Base-by-base conservation (phyloP, 75 land plant genomes). In the Selaginella tamariscina region DNA sequence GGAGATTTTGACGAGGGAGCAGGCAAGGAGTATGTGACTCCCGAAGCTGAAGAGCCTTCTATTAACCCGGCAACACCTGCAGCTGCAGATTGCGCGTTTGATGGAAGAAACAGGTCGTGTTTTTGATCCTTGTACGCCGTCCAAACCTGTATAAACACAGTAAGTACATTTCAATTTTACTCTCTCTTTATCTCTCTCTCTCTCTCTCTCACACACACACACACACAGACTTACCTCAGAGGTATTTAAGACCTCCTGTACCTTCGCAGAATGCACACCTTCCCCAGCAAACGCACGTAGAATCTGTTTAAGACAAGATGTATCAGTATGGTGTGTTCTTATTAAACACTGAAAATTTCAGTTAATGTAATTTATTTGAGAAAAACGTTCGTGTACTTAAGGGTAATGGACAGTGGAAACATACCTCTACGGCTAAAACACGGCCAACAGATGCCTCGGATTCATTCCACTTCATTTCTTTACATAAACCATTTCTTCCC, bases 391-490 rank as follows among this genome's bases (percentile, higher is more conserved):
- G n/a, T n/a, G n/a, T n/a, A n/a, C n/a, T n/a, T n/a, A n/a, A n/a
- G n/a, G n/a, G n/a, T 39, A 39, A 39, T 39, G 15, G 49, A 39
- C 11, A 39, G 49, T 5, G 15, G 23, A 13, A n/a, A 64, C 74
- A 26, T 11, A 95, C 99, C 97, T 95, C 97, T 57, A 95, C 84
- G 11, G 99, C 99, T 30, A 95, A 80, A 31, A 95, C 99, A 55
- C 89, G 71, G 27, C 99, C 97, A 69, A 95, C 82, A 28, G 97
- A 87, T 56, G 99, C 99, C 77, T 95, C 99, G 28, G 96, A 90
- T 70, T 95, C 99, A 69, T 87, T 95, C 99, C 99, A 95, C 65
- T 95, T 95, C 97, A 91, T 95, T 64, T 95, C 89, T 9, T 84
- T 66, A 72, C 96, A 82, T 27, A 94, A 83, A 20, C 97, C 99